phyloP scores from a whole-genome alignment of 805 yeast species.

The Zygosaccharomyces rouxii region DNA sequence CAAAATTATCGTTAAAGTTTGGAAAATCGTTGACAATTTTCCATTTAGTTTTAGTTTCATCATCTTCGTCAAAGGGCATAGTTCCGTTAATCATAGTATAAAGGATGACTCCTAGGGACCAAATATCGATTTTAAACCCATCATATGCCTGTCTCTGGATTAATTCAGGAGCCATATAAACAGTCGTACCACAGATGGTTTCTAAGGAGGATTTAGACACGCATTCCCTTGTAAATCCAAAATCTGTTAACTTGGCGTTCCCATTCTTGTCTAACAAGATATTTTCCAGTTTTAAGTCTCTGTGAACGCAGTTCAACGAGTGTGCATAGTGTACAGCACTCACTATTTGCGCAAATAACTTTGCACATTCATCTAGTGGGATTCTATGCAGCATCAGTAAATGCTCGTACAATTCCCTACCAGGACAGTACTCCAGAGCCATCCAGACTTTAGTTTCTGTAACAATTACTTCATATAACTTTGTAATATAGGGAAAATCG shows the following conservation, averaged over 20 bases:
- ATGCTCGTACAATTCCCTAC: constrained; percentile 68
- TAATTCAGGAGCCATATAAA: constrained; percentile 96
- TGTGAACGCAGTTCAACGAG: constrained; percentile 69
- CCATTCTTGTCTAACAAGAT: constrained; percentile 54
- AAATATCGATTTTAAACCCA: constrained; percentile 78
- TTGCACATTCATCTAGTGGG: constrained; percentile 46
- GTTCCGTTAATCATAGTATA: constrained; percentile 80
- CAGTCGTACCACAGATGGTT: constrained; percentile 91
- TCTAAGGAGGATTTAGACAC: constrained; percentile 54
- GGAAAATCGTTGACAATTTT: constrained; percentile 69
- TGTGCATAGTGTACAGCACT: constrained; percentile 68
- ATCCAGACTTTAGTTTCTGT: constrained; percentile 80
- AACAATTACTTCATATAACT: constrained; percentile 78
- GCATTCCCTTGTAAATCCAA: constrained; percentile 87
- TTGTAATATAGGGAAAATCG: constrained; percentile 76
- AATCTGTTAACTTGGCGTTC: constrained; percentile 77
- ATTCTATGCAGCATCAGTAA: constrained; percentile 50
- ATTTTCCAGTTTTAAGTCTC: constrained; percentile 83
- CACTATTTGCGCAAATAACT: constrained; percentile 58
- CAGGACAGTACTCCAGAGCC: constrained; percentile 85
- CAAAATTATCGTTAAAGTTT: constrained; percentile 39
- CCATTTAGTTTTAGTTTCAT: constrained; percentile 54
- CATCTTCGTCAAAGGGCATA: constrained; percentile 89
- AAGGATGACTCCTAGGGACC: constrained; percentile 88
- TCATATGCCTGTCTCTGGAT: constrained; percentile 62